These are phyloP conservation scores for Leccinum broughii DNA, from an alignment of 768 basidiomycete species.

Conservation along the genomic window DNA sequence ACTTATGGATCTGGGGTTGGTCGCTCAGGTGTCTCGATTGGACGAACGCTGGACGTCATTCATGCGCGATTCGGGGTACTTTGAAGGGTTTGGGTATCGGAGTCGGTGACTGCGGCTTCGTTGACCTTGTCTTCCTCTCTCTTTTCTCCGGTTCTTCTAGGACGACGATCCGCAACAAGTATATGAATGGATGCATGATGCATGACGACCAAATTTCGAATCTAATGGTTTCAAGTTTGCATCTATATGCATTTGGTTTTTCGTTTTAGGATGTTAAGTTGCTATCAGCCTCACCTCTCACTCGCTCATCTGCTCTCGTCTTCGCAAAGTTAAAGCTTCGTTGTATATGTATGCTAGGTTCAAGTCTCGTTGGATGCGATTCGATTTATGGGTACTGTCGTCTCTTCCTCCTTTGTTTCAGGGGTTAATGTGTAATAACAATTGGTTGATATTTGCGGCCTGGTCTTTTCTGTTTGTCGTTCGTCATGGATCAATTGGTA, in stretches of 20 bases:
- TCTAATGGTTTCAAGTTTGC: not conserved
- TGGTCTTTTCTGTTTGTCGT: not conserved
- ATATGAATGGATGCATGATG: not conserved
- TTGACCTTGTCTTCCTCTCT: not conserved
- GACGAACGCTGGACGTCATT: constrained; percentile 63
- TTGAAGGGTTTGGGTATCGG: constrained; percentile 37
- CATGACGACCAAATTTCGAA: not conserved
- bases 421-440: not conserved
- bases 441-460: not conserved
- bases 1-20: constrained; percentile 60
- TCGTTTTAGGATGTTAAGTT: not conserved
- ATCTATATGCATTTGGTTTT: not conserved
- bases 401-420: not conserved
- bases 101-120: constrained; percentile 15
- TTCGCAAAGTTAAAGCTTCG: not conserved
- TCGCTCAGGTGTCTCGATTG: constrained; percentile 52
- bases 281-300: not conserved
- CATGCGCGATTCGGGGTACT: constrained; percentile 56
- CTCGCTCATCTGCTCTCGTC: not conserved
- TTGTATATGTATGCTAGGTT: not conserved
- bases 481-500: not conserved
- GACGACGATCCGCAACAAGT: not conserved
- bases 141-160: not conserved
- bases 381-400: not conserved
- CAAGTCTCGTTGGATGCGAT: not conserved